A percentile compares a stretch with the other conserved stretches of the same genome.
Conservation (phyloP, 192 early-diverging fungal species). For the Chytriomyces hyalinus region DNA sequence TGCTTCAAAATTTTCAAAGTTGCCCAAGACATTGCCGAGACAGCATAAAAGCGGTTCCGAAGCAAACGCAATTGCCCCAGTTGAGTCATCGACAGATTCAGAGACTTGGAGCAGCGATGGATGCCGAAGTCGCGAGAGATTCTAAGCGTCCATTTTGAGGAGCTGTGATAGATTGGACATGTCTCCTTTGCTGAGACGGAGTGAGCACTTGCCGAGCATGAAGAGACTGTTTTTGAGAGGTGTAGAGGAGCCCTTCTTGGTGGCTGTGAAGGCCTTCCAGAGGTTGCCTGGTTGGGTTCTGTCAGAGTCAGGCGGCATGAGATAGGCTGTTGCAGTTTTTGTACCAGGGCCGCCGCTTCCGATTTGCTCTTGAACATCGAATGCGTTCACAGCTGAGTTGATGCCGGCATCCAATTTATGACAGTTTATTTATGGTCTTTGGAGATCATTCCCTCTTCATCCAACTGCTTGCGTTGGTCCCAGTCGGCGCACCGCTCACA, state of each 20-base stretch:
- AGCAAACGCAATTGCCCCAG: conserved; percentile 74
- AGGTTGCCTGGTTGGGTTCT: conserved; percentile 2
- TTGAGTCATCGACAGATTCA: conserved; percentile 66
- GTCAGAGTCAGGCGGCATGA: neutral
- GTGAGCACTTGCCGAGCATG: neutral
- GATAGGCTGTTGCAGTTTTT: neutral
- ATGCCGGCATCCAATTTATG: neutral
- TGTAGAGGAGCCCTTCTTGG: neutral
- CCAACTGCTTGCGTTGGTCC: conserved; percentile 22
- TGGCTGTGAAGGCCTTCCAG: conserved; percentile 33
- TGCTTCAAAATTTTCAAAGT: conserved; percentile 53
- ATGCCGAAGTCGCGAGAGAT: conserved; percentile 69
- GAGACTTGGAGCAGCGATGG: conserved; percentile 77
- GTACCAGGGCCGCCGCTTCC: conserved; percentile 29
- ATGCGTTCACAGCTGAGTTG: neutral
- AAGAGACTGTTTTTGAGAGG: conserved; percentile 6
- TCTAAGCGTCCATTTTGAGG: conserved; percentile 24
- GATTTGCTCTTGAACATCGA: conserved; percentile 28
- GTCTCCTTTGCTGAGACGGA: neutral
- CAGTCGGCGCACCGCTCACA: conserved; percentile 17
- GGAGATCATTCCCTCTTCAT: neutral
- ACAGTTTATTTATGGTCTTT: no score
- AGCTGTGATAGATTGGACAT: neutral
- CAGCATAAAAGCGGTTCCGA: conserved; percentile 74
- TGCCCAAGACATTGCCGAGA: conserved; percentile 67